Percentiles rank a stretch among this genome's conserved stretches.
Conservation (phyloP, 352 stramenopile genomes). For the Pythium rishiriense region DNA sequence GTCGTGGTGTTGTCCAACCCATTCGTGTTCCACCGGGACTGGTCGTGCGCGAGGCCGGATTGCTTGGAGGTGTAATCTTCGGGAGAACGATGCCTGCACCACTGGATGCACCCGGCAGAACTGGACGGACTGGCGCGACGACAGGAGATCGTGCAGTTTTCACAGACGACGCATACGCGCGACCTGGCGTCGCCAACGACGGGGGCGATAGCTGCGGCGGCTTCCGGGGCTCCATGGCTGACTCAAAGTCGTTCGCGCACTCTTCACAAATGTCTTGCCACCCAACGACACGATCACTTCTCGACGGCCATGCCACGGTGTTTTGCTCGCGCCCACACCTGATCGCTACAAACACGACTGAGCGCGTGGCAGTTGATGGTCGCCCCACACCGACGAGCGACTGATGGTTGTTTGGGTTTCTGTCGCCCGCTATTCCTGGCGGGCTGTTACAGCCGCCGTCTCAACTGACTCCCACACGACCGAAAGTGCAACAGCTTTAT, state of each 20-base stretch:
- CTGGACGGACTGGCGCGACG: slow-evolving; percentile 8
- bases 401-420: not conserved
- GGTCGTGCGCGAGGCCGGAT: not conserved
- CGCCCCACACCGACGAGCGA: not conserved
- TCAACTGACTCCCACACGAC: not conserved
- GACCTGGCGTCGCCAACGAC: slow-evolving; percentile 6
- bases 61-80: slow-evolving; percentile 24
- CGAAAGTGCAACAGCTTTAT: not conserved
- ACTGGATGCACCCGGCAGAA: not conserved
- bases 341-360: not conserved
- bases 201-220: slow-evolving; percentile 1
- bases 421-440: slow-evolving; percentile 21
- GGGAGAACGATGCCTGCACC: slow-evolving; percentile 21
- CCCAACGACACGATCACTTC: not conserved
- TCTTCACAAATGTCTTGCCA: not conserved
- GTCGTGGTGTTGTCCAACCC: slow-evolving; percentile 51
- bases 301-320: not conserved
- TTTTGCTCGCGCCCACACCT: not conserved
- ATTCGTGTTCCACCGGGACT: slow-evolving; percentile 17
- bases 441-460: slow-evolving; percentile 17
- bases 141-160: slow-evolving; percentile 11
- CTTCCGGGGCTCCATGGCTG: slow-evolving; percentile 23
- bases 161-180: slow-evolving; percentile 9
- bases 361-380: not conserved
- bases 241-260: not conserved